Base-by-base conservation (phyloP, 257 asterid species). In the Nicotiana noctiflora region DNA sequence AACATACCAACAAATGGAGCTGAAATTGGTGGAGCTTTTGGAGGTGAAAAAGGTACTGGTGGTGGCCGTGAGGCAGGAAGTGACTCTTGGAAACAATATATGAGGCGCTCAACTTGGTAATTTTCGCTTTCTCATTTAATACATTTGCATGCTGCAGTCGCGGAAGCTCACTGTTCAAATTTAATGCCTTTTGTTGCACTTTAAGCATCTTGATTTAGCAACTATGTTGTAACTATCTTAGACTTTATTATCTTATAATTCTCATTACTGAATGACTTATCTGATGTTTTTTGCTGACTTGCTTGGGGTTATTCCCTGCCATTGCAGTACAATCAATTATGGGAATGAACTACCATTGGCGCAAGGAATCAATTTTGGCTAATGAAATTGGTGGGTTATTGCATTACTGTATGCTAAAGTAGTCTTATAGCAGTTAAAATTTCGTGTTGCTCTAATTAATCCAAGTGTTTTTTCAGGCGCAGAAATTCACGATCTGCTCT, bases 31-130 rank as follows among this genome's bases (percentile, higher is more conserved):
- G 99, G 99, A 32, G 99, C 99, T 81, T 96, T 94, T 89, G 99
- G 99, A 5, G 98, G 98, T 27, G 99, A 96, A 87, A 96, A 96
- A 79, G 99, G 97, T 44, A 96, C 98, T 0, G 98, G 98, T 29
- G 99, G 99, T 62, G 98, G 99, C 56, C 94, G 99, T 59, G 99
- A 96, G 87, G 99, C 99, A 18, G 99, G 99, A 77, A 96, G 99
- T 65, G 99, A 96, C 86, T 96, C 99, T 27, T 96, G 98, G 99
- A 96, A 96, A 81, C 99, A 94, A 80, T 96, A 94, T 52, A 96
- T 96, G 98, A 92, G 99, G 81, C 99, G 99, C 81, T 90, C 99
- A 51, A 96, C 99, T 65, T 96, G 99, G 98, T 95, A 90, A 82
- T 32, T 40, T 14, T 49, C 2, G 1, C n/a, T 5, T 37, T 49